These are phyloP conservation scores for Sugiyamaella castrensis DNA, from an alignment of 1,139 yeast species.

Conservation along the genomic window DNA sequence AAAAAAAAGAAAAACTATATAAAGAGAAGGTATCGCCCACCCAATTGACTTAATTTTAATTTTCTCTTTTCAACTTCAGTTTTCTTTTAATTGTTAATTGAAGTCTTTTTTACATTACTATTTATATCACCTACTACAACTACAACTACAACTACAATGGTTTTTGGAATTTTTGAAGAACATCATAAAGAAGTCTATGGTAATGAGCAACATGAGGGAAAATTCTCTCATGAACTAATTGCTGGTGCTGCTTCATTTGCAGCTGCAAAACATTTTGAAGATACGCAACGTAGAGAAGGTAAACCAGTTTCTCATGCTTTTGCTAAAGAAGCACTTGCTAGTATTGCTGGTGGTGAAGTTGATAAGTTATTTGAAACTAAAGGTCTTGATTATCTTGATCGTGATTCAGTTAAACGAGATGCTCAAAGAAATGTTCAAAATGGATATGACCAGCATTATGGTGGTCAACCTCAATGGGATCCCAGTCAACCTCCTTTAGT, in stretches of 20 bases:
- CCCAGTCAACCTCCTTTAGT: constrained; percentile 26
- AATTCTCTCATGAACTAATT: constrained; percentile 35
- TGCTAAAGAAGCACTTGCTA: constrained; percentile 36
- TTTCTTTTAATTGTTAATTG: too few relatives aligned
- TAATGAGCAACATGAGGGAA: constrained; percentile 28
- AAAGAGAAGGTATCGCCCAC: too few relatives aligned
- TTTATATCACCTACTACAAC: too few relatives aligned
- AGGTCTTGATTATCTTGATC: constrained; percentile 35
- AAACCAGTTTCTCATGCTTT: constrained; percentile 32
- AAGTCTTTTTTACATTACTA: too few relatives aligned
- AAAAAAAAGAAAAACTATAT: too few relatives aligned
- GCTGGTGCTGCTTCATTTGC: constrained; percentile 38
- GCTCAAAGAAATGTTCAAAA: constrained; percentile 28
- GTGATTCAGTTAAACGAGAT: constrained; percentile 26
- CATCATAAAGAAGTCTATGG: constrained; percentile 28
- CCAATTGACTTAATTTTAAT: too few relatives aligned
- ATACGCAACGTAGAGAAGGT: constrained; percentile 35
- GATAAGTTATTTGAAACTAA: constrained; percentile 38
- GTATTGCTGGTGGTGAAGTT: constrained; percentile 37
- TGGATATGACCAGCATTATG: constrained; percentile 35
- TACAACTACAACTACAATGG: constrained; percentile 17
- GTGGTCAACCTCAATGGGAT: constrained; percentile 27
- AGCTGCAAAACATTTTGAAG: constrained; percentile 33
- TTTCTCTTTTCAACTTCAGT: too few relatives aligned
- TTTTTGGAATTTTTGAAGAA: constrained; percentile 27